Base-by-base conservation (phyloP, 2,329 filamentous ascomycete species). In the Fusarium staphyleae region DNA sequence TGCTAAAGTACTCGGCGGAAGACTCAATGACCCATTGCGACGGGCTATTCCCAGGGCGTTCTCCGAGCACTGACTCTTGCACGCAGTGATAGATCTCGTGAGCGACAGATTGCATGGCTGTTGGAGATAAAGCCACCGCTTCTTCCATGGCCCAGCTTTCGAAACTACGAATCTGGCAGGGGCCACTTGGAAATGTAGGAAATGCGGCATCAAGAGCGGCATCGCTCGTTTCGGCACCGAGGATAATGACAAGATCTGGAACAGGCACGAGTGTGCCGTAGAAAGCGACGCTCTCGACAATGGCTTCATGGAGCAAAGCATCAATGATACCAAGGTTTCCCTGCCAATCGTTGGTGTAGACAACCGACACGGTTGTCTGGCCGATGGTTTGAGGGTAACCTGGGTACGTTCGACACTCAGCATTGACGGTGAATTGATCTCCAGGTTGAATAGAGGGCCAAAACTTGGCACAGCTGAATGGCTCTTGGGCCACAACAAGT, bases 51-150 rank as follows among this genome's bases (percentile, higher is more conserved):
- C 15, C 26, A 15, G 36, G 30, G 13, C 28, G 16, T 4, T 28
- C 11, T n/a, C 33, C 32, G 8, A 52, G 22, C 3, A 47, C 14
- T 2, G 16, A 26, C n/a, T 33, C 16, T 18, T 52, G 49, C 1
- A 47, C 22, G 32, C 49, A 52, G 16, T 52, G 49, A 14, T 47
- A 52, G 12, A 52, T 42, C 15, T 52, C 49, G 8, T 52, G 49
- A 5, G 49, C 49, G 12, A 52, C 30, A 13, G 35, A 15, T n/a
- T 52, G 49, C 49, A 52, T 52, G n/a, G 34, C 48, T 1, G 13
- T 32, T 12, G 36, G 42, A 13, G 49, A 22, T 36, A 46, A 16
- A 5, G 18, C 42, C 2, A 22, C 10, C 12, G 40, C 36, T 14
- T 40, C 36, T 8, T 35, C 15, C 28, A 29, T 36, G 12, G 28